phyloP scores from a whole-genome alignment of 148 eudicot genomes.

The Vaccinium vitisidaea region DNA sequence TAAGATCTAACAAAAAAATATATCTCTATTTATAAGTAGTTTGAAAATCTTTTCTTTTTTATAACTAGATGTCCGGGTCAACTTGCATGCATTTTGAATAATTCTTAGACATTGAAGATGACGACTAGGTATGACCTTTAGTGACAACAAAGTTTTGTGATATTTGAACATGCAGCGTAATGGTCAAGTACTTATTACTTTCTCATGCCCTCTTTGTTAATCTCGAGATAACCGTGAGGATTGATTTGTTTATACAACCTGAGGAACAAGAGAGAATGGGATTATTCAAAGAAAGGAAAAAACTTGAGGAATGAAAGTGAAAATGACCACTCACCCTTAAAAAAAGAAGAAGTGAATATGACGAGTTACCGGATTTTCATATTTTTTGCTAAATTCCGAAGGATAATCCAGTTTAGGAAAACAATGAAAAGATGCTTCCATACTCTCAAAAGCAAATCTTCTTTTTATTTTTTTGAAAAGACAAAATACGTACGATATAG shows the following conservation, averaged over 20 bases:
- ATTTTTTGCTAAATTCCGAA: too few species aligned
- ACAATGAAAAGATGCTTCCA: neutral
- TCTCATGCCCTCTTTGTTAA: too few species aligned
- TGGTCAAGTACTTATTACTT: too few species aligned
- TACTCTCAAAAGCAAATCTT: neutral
- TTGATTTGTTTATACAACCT: neutral
- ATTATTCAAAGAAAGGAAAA: neutral
- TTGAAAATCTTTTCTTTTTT: neutral
- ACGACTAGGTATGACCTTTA: rapidly evolving
- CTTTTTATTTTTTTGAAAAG: too few species aligned
- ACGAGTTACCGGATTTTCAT: neutral
- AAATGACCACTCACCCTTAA: too few species aligned
- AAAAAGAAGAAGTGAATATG: neutral
- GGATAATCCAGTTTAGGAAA: neutral
- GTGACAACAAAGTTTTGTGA: too few species aligned
- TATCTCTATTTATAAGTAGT: neutral
- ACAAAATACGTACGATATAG: too few species aligned
- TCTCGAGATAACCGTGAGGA: neutral
- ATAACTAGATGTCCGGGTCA: too few species aligned
- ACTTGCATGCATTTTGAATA: too few species aligned
- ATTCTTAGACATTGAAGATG: too few species aligned
- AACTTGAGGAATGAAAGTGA: neutral
- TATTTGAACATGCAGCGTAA: too few species aligned
- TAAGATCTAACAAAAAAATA: neutral
- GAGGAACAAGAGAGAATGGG: neutral